Evolutionary conservation across 2,329 filamentous ascomycete genomes (phyloP).

Genomic region (Dactylonectria estremocensis): DNA sequence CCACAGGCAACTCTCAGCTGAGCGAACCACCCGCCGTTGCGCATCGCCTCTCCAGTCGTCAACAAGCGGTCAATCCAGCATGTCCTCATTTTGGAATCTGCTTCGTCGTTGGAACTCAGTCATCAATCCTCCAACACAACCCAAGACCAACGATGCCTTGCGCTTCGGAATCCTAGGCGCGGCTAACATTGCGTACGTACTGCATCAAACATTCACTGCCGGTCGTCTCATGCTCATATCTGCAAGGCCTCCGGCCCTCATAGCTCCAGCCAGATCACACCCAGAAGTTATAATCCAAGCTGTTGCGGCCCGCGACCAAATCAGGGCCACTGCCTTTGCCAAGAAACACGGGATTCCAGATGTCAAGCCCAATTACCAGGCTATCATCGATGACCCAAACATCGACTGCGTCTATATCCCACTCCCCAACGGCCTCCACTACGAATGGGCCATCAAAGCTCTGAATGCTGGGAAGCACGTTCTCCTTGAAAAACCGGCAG

Average conservation of each 20-base stretch:
- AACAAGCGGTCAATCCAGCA: background rate
- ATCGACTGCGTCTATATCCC: constrained; percentile 38
- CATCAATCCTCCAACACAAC: background rate
- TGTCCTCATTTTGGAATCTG: background rate
- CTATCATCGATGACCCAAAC: constrained; percentile 3
- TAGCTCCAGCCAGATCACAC: constrained; percentile 17
- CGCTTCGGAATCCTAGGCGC: background rate
- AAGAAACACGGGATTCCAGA: constrained; percentile 16
- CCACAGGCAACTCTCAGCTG: too few species aligned
- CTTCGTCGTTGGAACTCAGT: background rate
- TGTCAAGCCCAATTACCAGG: constrained; percentile 16
- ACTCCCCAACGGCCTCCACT: constrained; percentile 40
- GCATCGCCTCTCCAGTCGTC: background rate
- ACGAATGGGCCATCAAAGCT: constrained; percentile 30
- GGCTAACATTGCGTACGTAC: background rate
- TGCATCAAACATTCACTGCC: background rate
- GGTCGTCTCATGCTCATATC: background rate
- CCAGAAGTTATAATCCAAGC: constrained; percentile 15
- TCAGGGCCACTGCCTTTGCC: constrained; percentile 17
- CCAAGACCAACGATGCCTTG: background rate
- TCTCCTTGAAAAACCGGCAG: constrained; percentile 41
- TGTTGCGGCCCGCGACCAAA: constrained; percentile 20
- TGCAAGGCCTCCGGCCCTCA: background rate
- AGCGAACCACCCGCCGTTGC: background rate
- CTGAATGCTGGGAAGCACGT: constrained; percentile 35